A percentile compares a stretch with the other conserved stretches of the same genome.
Evolutionary conservation across 495 filamentous ascomycete genomes (phyloP).

Genomic region (Filosporella fistucella): DNA sequence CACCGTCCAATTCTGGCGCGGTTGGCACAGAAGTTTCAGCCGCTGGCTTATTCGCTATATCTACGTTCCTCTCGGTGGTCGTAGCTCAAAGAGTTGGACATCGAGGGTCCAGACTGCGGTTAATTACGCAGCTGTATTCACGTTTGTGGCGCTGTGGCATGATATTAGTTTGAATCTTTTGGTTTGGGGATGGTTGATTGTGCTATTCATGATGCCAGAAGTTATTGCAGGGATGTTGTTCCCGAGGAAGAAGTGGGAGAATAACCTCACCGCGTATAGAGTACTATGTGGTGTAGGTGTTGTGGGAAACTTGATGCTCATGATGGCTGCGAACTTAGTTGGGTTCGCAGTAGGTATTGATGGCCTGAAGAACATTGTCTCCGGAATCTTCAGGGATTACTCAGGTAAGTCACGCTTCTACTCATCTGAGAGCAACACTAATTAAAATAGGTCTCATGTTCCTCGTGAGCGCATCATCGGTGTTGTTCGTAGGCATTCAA

Average conservation of each 20-base stretch:
- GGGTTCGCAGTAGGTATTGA: conserved; percentile 92
- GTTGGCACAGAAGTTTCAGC: conserved; percentile 93
- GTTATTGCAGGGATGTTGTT: conserved; percentile 66
- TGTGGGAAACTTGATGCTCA: conserved; percentile 85
- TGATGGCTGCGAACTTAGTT: conserved; percentile 93
- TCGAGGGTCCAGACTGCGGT: conserved; percentile 46
- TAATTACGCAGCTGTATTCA: conserved; percentile 86
- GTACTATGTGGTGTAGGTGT: conserved; percentile 80
- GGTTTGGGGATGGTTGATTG: conserved; percentile 95
- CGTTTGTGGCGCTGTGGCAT: conserved; percentile 97
- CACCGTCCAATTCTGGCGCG: conserved; percentile 88
- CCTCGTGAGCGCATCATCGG: conserved; percentile 59
- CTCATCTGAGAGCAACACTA: conserved; percentile 6
- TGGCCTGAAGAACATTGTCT: conserved; percentile 70
- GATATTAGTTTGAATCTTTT: conserved; percentile 91
- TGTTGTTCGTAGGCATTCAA: conserved; percentile 81
- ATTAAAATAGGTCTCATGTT: conserved; percentile 59
- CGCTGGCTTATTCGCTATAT: conserved; percentile 93
- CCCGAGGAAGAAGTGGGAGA: conserved; percentile 63
- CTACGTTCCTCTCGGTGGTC: conserved; percentile 84
- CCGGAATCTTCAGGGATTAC: conserved; percentile 68
- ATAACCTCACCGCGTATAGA: conserved; percentile 64
- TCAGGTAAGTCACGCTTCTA: conserved; percentile 43
- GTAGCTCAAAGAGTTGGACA: conserved; percentile 11
- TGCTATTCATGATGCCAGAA: conserved; percentile 90